A percentile compares a stretch with the other conserved stretches of the same genome.
phyloP scores from a whole-genome alignment of 1,284 basidiomycete species.

The Cerrena zonata region DNA sequence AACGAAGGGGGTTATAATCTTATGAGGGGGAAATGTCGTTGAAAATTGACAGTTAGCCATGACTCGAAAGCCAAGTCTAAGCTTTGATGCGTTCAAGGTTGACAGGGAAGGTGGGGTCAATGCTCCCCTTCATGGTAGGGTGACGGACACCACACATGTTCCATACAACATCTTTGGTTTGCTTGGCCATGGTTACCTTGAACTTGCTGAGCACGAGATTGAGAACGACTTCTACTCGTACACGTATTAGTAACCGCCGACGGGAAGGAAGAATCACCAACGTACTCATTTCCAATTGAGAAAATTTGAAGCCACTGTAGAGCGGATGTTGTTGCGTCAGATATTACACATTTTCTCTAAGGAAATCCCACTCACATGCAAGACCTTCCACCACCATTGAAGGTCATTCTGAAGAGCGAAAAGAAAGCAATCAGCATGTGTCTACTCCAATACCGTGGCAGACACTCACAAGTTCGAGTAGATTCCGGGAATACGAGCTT shows the following conservation, averaged over 20 bases:
- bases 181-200: not conserved
- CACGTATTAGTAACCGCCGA: not conserved
- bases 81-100: too few species aligned
- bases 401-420: slow-evolving; percentile 26
- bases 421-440: not conserved
- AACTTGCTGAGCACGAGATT: not conserved
- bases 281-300: slow-evolving; percentile 4
- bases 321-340: not conserved
- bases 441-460: not conserved
- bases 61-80: too few species aligned
- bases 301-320: slow-evolving; percentile 1
- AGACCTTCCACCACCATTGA: slow-evolving; percentile 26
- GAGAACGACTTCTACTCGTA: slow-evolving; percentile 12
- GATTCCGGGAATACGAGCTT: slow-evolving; percentile 20
- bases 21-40: too few species aligned
- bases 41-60: too few species aligned
- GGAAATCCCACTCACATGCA: slow-evolving; percentile 22
- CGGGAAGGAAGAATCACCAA: not conserved
- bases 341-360: not conserved
- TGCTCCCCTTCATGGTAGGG: not conserved
- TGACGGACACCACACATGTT: not conserved
- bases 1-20: too few species aligned
- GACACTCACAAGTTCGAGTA: slow-evolving; percentile 23
- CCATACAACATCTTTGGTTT: not conserved
- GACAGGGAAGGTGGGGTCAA: too few species aligned